Evolutionary conservation across 2,329 filamentous ascomycete species (phyloP), one percentile per base, ranked within the genome.

Genomic region (Alternaria sp.): DNA sequence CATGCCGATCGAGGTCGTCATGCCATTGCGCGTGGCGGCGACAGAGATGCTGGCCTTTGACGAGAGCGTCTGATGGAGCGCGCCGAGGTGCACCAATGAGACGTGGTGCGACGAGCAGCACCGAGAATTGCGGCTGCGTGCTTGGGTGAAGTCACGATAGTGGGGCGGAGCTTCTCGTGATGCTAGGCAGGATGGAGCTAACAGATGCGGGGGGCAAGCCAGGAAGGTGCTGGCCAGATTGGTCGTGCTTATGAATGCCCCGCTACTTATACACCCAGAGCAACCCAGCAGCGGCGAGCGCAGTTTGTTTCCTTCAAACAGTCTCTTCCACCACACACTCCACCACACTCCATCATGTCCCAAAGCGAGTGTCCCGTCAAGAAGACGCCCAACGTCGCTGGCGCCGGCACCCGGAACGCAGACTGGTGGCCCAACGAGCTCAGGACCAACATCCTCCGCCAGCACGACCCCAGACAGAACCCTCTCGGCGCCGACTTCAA

Each of bases 341-440:
- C 69, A 64, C 61, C 58, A 63, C 64, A 67, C 69, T 58, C 56
- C 65, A 76, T 65, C 73, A 76, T 76, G 74, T 69, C 74, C 62
- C 69, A 73, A 68, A 65, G 69, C 69, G 73, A 79, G 70, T 79
- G 77, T 71, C 77, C 77, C 64, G 66, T 77, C 57, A 76, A 74
- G 66, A 63, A 74, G 67, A 63, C 69, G 36, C 66, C 72, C 70
- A 79, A 79, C 63, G 69, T 77, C 66, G 77, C 69, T 61, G 90
- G 90, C 69, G 87, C 87, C 71, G 91, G 91, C 73, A 91, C 89
- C 71, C 82, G 83, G 65, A 92, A 89, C 83, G 75, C 72, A 58
- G 90, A 93, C 83, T 93, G 90, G 89, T 93, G 91, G 91, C 91
- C 91, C 57, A 85, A 89, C 61, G 82, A 86, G 71, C 81, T 93